Conservation (phyloP, 1,139 yeast genomes). For the Suhomyces bolitotheri region DNA sequence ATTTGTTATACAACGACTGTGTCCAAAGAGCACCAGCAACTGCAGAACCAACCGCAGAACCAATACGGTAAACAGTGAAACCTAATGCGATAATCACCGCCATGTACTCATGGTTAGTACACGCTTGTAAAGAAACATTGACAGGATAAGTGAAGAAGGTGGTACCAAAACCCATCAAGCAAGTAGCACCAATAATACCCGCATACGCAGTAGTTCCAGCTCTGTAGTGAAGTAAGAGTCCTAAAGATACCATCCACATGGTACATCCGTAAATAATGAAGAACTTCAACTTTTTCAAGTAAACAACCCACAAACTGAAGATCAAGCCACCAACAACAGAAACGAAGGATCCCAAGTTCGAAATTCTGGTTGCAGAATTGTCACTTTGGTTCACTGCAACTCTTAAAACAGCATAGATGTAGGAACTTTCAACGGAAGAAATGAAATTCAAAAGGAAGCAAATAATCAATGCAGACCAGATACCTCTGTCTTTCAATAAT, state of each 20-base stretch:
- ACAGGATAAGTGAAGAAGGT: conserved; percentile 39
- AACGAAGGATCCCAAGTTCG: conserved; percentile 34
- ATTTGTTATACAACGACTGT: conserved; percentile 25
- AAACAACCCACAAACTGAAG: conserved; percentile 34
- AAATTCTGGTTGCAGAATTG: conserved; percentile 39
- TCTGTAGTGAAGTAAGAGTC: conserved; percentile 36
- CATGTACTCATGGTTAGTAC: conserved; percentile 40
- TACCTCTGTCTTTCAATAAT: conserved; percentile 39
- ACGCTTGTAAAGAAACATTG: conserved; percentile 34
- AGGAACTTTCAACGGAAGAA: conserved; percentile 32
- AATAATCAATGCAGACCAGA: conserved; percentile 33
- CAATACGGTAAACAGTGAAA: conserved; percentile 37
- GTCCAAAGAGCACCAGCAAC: conserved; percentile 45
- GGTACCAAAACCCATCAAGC: conserved; percentile 39
- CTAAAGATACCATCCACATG: conserved; percentile 39
- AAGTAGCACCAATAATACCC: conserved; percentile 38
- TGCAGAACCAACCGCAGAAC: conserved; percentile 37
- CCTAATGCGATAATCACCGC: conserved; percentile 36
- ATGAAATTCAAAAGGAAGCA: conserved; percentile 34
- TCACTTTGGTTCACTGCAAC: conserved; percentile 35
- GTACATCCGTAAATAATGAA: conserved; percentile 36
- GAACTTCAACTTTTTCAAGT: conserved; percentile 31
- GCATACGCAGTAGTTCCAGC: conserved; percentile 20
- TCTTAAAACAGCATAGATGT: conserved; percentile 36
- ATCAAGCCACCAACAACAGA: conserved; percentile 34